A percentile compares a stretch with the other conserved stretches of the same genome.
Conservation (phyloP, 1,284 basidiomycete genomes). For the Heterobasidion parviporum region DNA sequence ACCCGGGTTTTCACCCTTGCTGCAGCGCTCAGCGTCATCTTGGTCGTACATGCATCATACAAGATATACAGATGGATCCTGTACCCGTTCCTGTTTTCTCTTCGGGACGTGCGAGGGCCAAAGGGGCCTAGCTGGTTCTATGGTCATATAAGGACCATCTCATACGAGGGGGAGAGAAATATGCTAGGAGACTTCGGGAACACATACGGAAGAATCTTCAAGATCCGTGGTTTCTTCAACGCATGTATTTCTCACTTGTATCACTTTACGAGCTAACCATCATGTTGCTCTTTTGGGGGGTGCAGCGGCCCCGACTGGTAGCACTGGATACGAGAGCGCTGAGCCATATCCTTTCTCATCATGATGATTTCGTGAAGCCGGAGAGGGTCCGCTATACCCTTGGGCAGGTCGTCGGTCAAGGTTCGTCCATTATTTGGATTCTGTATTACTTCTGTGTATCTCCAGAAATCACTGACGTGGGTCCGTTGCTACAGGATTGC, state of each 20-base stretch:
- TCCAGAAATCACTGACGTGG: background rate
- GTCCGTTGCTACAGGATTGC: slow-evolving; percentile 21
- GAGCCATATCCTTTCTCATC: slow-evolving; percentile 39
- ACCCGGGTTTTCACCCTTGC: background rate
- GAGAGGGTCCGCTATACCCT: slow-evolving; percentile 26
- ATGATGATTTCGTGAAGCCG: slow-evolving; percentile 39
- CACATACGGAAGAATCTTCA: slow-evolving; percentile 45
- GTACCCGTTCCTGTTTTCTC: slow-evolving; percentile 28
- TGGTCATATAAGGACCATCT: slow-evolving; percentile 42
- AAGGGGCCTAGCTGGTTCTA: slow-evolving; percentile 38
- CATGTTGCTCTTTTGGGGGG: slow-evolving; percentile 23
- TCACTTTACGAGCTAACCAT: background rate
- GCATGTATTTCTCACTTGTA: slow-evolving; percentile 24
- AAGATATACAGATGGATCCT: background rate
- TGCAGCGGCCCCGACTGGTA: slow-evolving; percentile 24
- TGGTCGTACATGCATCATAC: background rate
- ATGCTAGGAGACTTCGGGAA: slow-evolving; percentile 46
- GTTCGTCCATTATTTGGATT: slow-evolving; percentile 16
- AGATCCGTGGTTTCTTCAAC: slow-evolving; percentile 35
- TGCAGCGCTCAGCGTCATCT: background rate
- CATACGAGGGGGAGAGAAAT: slow-evolving; percentile 27
- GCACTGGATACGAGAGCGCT: slow-evolving; percentile 42
- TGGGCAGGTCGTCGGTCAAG: slow-evolving; percentile 34
- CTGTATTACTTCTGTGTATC: background rate
- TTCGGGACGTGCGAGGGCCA: slow-evolving; percentile 43